A percentile compares a stretch with the other conserved stretches of the same genome.
Conservation (phyloP, 78 protist genomes). For the Mastigamoeba balamuthi region DNA sequence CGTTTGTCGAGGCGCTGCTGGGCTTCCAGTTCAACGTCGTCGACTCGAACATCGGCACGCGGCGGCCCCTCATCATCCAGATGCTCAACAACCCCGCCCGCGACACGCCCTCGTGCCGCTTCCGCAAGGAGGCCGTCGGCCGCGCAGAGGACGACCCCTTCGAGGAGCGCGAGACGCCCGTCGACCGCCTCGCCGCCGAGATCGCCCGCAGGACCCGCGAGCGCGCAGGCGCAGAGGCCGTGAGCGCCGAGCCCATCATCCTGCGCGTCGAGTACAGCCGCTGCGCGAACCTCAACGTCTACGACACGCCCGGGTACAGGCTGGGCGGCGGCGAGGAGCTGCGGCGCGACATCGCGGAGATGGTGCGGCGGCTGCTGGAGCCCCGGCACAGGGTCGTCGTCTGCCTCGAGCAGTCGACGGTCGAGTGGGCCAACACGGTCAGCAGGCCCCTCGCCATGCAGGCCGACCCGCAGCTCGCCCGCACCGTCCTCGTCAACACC, state of each 20-base stretch:
- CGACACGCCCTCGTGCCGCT: constrained; percentile 34
- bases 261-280: constrained; percentile 56
- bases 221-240: constrained; percentile 37
- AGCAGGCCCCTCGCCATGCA: constrained; percentile 44
- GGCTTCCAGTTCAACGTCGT: constrained; percentile 73
- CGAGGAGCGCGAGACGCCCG: constrained; percentile 57
- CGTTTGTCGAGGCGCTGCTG: constrained; percentile 56
- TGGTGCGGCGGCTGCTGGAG: constrained; percentile 46
- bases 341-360: constrained; percentile 30
- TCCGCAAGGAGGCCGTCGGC: constrained; percentile 30
- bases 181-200: constrained; percentile 45
- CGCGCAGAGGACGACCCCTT: background rate
- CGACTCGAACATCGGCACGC: constrained; percentile 32
- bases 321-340: constrained; percentile 56
- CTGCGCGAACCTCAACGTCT: constrained; percentile 58
- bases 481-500: constrained; percentile 57
- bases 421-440: constrained; percentile 46
- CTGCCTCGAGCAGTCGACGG: constrained; percentile 64
- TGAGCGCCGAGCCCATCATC: constrained; percentile 45
- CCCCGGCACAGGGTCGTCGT: constrained; percentile 60
- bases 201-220: constrained; percentile 49
- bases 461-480: constrained; percentile 43
- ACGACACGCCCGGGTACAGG: constrained; percentile 63
- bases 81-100: constrained; percentile 56
- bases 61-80: constrained; percentile 61